phyloP scores from a whole-genome alignment of 345 rosid genomes.

The Firmiana major region DNA sequence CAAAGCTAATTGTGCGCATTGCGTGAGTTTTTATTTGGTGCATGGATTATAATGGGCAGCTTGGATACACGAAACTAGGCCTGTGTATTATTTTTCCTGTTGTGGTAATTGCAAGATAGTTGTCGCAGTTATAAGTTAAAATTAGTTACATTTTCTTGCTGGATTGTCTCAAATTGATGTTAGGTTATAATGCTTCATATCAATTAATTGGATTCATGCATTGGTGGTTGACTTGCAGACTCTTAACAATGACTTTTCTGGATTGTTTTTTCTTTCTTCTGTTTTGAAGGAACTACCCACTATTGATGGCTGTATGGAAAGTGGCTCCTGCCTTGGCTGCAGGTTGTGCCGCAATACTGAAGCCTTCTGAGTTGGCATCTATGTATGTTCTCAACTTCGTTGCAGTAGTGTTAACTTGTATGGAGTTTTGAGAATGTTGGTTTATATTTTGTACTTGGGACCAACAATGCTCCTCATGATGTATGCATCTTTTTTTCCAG shows the following conservation, averaged over 20 bases:
- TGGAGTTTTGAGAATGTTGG: not conserved
- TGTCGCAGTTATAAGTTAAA: not conserved
- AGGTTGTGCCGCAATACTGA: constrained; percentile 86
- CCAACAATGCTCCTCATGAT: not conserved
- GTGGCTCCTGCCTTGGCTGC: constrained; percentile 99
- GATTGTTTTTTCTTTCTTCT: constrained; percentile 11
- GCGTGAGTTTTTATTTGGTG: not conserved
- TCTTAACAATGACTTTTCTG: not conserved
- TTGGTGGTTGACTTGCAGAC: not conserved
- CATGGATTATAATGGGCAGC: not conserved
- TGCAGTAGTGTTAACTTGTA: not conserved
- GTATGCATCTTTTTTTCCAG: constrained; percentile 36
- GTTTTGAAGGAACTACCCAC: constrained; percentile 84
- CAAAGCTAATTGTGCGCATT: not conserved
- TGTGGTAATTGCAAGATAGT: not conserved
- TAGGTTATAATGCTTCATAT: not conserved
- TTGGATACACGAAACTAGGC: not conserved
- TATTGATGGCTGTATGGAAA: constrained; percentile 94
- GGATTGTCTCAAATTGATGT: not conserved
- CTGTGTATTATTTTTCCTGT: not conserved
- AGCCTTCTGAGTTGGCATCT: constrained; percentile 87
- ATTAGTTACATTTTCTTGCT: not conserved
- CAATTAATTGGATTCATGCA: not conserved
- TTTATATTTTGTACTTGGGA: not conserved
- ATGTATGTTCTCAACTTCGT: constrained; percentile 47